Base-by-base conservation (phyloP, 805 yeast genomes). In the Kurtzmaniella fragi region DNA sequence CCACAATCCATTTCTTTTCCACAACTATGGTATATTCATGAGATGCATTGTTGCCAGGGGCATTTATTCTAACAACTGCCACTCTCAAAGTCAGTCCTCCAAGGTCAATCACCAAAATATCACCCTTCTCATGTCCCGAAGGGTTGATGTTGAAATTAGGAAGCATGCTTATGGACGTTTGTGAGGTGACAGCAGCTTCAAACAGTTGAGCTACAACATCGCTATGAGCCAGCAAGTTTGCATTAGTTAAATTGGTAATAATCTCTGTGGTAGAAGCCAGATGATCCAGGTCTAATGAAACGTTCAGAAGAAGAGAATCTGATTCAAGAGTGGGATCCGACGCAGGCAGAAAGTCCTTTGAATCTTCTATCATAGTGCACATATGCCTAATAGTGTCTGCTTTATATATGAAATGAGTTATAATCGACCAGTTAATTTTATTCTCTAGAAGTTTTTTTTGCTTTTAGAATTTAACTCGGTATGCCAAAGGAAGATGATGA, bases 41-140 rank as follows among this genome's bases (percentile, higher is more conserved):
- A 4, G 47, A 31, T 36, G 29, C 20, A 13, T 60, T 48, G 26
- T 43, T 53, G 9, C 31, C 34, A 9, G 26, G 23, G 3, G 48
- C 42, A n/a, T 49, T 54, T n/a, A 68, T 62, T 15, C 52, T 40
- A 9, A 68, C 56, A 26, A 67, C 62, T 2, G 72, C 63, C 3
- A 71, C 56, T 27, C 80, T 59, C 15, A 77, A 53, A 1, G 81
- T 77, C 1, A 77, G 70, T 2, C 83, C 83, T 4, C 83, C 83
- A 35, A 77, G 54, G 44, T 77, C 83, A n/a, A 77, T 57, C 15
- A 62, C 73, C 51, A 69, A 62, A 56, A 42, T 73, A 30, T 64
- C 56, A 20, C 72, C 73, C 32, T 39, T 37, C 43, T 63, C 61
- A 31, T 49, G 33, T 5, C 73, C 73, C 2, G 67, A 56, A 26